These are phyloP conservation scores for Cadophora gregata DNA, from an alignment of 2,329 filamentous ascomycete genomes.

Conservation along the genomic window DNA sequence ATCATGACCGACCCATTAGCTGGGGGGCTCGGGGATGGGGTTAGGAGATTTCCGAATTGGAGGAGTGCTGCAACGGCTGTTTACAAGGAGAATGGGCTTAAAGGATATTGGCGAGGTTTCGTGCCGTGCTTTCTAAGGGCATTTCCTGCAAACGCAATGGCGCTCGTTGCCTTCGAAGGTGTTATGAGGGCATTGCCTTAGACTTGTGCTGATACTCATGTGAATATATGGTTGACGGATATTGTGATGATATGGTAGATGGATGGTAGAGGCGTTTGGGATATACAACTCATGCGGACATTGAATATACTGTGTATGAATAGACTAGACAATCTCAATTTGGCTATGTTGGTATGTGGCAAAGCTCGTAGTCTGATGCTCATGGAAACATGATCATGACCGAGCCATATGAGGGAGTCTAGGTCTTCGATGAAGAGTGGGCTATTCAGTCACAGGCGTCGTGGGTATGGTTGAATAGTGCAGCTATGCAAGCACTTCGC, in stretches of 20 bases:
- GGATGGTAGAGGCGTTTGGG: constrained; percentile 17
- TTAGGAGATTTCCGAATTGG: constrained; percentile 76
- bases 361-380: not conserved
- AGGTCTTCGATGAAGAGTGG: not conserved
- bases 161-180: constrained; percentile 89
- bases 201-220: constrained; percentile 10
- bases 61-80: constrained; percentile 78
- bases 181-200: constrained; percentile 72
- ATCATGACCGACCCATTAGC: constrained; percentile 96
- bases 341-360: not conserved
- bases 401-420: not conserved
- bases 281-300: constrained; percentile 23
- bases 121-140: constrained; percentile 91
- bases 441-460: not conserved
- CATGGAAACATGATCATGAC: not conserved
- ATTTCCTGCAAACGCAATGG: constrained; percentile 95
- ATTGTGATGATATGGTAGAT: not conserved
- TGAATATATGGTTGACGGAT: not conserved
- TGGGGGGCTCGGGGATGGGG: constrained; percentile 69
- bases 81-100: constrained; percentile 75
- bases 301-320: constrained; percentile 11
- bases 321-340: constrained; percentile 30
- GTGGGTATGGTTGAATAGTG: not conserved
- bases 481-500: not conserved
- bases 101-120: constrained; percentile 92